These are phyloP conservation scores for Quercus bicolor DNA, from an alignment of 306 rosid genomes.

Conservation along the genomic window DNA sequence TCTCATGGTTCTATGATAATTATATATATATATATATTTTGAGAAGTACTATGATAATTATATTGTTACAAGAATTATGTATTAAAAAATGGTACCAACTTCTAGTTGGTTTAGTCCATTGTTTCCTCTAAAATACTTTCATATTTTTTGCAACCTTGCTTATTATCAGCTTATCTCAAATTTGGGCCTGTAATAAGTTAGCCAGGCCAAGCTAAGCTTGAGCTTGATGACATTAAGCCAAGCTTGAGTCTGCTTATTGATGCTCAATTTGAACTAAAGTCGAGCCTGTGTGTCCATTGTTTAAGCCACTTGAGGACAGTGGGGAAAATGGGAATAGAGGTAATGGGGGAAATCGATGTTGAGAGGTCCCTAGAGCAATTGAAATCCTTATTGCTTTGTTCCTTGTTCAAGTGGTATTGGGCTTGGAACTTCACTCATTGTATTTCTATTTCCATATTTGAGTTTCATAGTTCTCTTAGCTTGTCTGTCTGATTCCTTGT, in stretches of 20 bases:
- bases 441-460: no score
- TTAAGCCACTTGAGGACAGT: neutral
- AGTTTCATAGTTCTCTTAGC: no score
- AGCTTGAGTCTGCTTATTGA: neutral
- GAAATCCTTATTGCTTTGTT: no score
- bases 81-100: neutral
- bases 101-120: neutral
- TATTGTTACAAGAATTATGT: neutral
- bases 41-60: neutral
- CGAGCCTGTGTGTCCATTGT: neutral
- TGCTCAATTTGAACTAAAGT: neutral
- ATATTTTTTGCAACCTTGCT: neutral
- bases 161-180: neutral
- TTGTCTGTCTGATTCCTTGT: no score
- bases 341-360: neutral
- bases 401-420: no score
- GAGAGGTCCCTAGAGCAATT: no score
- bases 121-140: neutral
- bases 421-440: no score
- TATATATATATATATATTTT: no score
- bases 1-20: neutral
- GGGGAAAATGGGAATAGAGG: neutral
- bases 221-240: neutral
- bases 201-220: neutral
- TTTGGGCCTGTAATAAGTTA: neutral